Conservation (phyloP, 495 filamentous ascomycete species). For the Talaromyces thailandensis region DNA sequence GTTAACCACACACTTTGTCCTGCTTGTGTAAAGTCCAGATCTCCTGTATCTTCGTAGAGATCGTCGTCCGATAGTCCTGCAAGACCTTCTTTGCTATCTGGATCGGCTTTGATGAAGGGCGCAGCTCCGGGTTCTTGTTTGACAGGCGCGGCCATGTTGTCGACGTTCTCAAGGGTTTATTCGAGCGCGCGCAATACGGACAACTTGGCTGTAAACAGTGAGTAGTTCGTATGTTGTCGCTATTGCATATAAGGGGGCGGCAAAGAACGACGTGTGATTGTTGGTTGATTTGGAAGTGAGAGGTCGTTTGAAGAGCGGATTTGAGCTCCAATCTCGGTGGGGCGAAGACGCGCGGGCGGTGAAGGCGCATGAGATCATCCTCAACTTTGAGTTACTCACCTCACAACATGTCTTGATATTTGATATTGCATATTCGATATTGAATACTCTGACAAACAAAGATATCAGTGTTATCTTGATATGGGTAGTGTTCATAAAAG, state of each 20-base stretch:
- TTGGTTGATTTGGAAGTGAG: background rate
- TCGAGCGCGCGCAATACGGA: background rate
- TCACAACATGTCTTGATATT: background rate
- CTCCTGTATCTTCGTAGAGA: constrained; percentile 80
- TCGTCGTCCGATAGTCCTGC: constrained; percentile 64
- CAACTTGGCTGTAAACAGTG: background rate
- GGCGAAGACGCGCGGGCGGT: background rate
- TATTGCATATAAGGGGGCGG: constrained; percentile 6
- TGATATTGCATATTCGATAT: no score
- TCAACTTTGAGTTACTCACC: background rate
- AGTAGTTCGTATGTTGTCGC: constrained; percentile 11
- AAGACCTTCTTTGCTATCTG: constrained; percentile 47
- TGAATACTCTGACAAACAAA: no score
- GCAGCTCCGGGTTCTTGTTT: constrained; percentile 31
- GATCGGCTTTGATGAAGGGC: constrained; percentile 56
- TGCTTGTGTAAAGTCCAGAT: constrained; percentile 63
- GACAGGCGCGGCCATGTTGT: constrained; percentile 25
- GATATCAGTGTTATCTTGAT: background rate
- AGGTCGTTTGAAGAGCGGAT: background rate
- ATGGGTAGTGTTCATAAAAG: background rate
- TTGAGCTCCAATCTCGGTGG: background rate
- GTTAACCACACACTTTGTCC: constrained; percentile 58
- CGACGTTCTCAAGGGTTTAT: background rate
- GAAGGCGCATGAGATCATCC: background rate
- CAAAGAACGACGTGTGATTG: background rate